phyloP scores from a whole-genome alignment of 139 green algal species.

The Edaphochlamys debaryana region DNA sequence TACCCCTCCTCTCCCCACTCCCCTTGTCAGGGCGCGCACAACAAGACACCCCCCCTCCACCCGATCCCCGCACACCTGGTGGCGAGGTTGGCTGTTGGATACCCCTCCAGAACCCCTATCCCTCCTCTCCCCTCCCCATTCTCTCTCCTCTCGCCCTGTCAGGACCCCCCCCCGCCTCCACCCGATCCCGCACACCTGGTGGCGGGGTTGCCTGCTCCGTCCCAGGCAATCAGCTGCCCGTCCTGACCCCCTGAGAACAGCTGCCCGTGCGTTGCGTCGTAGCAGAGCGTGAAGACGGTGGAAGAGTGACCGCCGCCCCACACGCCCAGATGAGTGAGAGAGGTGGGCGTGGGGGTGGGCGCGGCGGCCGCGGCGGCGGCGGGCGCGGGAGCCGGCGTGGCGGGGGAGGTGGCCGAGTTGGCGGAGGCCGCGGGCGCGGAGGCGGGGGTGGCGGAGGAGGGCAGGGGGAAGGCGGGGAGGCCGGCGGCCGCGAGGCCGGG shows the following conservation, averaged over 20 bases:
- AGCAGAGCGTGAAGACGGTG: constrained; percentile 59
- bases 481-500: neutral
- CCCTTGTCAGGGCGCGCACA: too few relatives aligned
- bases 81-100: neutral
- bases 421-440: neutral
- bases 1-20: too few relatives aligned
- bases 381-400: neutral
- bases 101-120: too few relatives aligned
- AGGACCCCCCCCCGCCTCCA: too few relatives aligned
- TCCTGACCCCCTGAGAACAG: constrained; percentile 43
- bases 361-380: neutral
- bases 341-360: neutral
- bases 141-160: too few relatives aligned
- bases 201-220: neutral
- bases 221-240: constrained; percentile 22
- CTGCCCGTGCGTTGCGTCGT: constrained; percentile 49
- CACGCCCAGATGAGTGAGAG: constrained; percentile 25
- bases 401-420: neutral
- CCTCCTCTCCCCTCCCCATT: too few relatives aligned
- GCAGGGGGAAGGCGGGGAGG: neutral
- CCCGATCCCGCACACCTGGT: constrained; percentile 18
- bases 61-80: constrained; percentile 18
- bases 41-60: too few relatives aligned
- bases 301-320: constrained; percentile 42
- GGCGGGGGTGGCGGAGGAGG: neutral